A percentile compares a stretch with the other conserved stretches of the same genome.
These are phyloP conservation scores for Botrytis fragariae DNA, from an alignment of 2,329 filamentous ascomycete species.

Conservation along the genomic window DNA sequence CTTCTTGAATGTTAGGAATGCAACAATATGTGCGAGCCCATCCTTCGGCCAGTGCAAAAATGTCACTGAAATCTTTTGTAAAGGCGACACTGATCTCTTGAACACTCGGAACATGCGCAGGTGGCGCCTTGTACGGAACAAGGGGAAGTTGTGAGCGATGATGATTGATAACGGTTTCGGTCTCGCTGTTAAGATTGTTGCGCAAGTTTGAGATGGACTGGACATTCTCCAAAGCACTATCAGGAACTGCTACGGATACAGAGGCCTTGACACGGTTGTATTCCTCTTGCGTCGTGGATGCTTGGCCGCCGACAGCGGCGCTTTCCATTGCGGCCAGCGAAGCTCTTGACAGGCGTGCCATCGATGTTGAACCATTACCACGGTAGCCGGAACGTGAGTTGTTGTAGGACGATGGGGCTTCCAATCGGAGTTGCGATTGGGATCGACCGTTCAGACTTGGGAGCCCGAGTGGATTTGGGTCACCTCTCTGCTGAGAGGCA, in stretches of 20 bases:
- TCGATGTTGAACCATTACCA: background rate
- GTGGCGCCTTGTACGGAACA: background rate
- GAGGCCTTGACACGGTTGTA: constrained; percentile 5
- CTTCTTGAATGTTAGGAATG: constrained; percentile 14
- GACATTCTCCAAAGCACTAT: background rate
- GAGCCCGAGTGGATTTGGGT: background rate
- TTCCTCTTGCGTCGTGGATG: background rate
- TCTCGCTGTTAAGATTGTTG: background rate
- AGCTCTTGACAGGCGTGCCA: constrained; percentile 13
- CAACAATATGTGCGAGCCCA: constrained; percentile 10
- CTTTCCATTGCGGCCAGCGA: constrained; percentile 18
- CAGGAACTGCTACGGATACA: constrained; percentile 1
- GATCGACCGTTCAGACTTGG: background rate
- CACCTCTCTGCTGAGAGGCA: constrained; percentile 1
- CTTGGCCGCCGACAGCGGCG: background rate
- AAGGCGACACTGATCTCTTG: constrained; percentile 7
- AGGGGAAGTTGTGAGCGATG: background rate
- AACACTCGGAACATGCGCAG: background rate
- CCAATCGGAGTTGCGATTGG: background rate
- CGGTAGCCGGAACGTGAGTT: background rate
- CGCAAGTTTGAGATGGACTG: background rate
- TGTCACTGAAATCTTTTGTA: constrained; percentile 5
- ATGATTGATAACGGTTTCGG: background rate
- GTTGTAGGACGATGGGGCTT: background rate
- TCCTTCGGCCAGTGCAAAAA: constrained; percentile 14